Evolutionary conservation across 805 yeast species (phyloP), one percentile per base, ranked within the genome.

Genomic region (Lipomyces sp.): DNA sequence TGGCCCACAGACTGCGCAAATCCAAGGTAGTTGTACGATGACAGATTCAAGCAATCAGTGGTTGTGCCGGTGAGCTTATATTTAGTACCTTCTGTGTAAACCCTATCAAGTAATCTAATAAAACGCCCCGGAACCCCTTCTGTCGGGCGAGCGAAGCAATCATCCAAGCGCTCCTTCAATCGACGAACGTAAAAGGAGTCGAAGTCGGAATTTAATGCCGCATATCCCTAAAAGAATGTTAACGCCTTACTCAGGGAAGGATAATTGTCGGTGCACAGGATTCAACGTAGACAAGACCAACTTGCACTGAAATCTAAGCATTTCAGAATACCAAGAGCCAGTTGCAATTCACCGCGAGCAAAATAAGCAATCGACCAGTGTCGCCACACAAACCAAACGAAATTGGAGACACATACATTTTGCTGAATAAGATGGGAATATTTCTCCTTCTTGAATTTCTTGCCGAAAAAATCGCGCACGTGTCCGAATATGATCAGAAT

Each of bases 111-210:
- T 62, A 95, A 83, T 51, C 82, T 79, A 61, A 91, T 82, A 63
- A 75, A 83, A 67, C 99, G 81, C 24, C 99, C 99, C 1, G 99
- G 98, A 19, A 91, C 98, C 45, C 97, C 98, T 53, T 86, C 84
- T n/a, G 95, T 87, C 38, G 96, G 96, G 66, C 96, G 81, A 1
- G 95, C 87, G 68, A 93, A 93, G 69, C 96, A 88, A 70, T 91
- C 98, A 66, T 86, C 95, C 52, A 93, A 79, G 69, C 96, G 84
- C 61, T 78, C 79, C 68, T 93, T 90, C 75, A 93, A 78, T 63
- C 98, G 82, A 63, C 99, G 83, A 38, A 90, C 84, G 68, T 90
- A 93, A 67, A 93, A 95, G 57, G 86, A 81, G 69, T 93, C 99
- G 66, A 91, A 89, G 41, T 89, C 91, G 23, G 93, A 85, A 62